Base-by-base conservation (phyloP, 805 yeast species). In the Suhomyces prunicola region DNA sequence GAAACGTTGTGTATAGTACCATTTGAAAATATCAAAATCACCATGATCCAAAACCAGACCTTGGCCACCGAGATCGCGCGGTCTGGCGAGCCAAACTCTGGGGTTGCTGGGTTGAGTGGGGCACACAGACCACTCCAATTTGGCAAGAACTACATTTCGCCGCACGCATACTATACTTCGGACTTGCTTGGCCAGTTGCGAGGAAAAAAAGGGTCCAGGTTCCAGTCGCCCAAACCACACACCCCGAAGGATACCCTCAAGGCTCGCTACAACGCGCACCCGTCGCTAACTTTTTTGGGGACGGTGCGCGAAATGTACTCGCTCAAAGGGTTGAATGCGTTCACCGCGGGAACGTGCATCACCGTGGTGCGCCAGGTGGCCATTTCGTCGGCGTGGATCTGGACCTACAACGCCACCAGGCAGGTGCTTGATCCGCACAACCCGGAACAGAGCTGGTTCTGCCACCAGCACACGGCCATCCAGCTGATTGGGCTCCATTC, bases 1-100 rank as follows among this genome's bases (percentile, higher is more conserved):
- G 98, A 94, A 67, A 85, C 96, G 2, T 57, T 91, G 33, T 81
- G 88, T 78, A 83, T 93, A 22, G 88, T 94, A 17, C 99, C 98
- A 0, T 92, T 93, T 66, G 99, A 93, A 64, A 88, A 86, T 62
- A 77, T 90, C 58, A 90, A 90, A 64, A 85, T 88, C 2, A 78
- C 87, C 7, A 82, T 88, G 88, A 85, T 90, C 55, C 96, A 90
- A 61, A 85, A 87, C 63, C 76, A 85, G 47, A 57, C 66, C 3
- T 59, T 69, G 41, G 50, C 45, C 24, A 71, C 71, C 50, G 76
- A 71, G 49, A 48, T 69, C 10, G 46, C 53, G 2, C 55, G 68
- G 22, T 70, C 70, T 41, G 63, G 68, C 6, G 61, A 75, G 12
- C 73, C 64, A 5, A 57, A 64, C 5, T 46, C 53, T 22, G 61